phyloP scores from a whole-genome alignment of 179 eudicot species.

The Actinidia arguta region DNA sequence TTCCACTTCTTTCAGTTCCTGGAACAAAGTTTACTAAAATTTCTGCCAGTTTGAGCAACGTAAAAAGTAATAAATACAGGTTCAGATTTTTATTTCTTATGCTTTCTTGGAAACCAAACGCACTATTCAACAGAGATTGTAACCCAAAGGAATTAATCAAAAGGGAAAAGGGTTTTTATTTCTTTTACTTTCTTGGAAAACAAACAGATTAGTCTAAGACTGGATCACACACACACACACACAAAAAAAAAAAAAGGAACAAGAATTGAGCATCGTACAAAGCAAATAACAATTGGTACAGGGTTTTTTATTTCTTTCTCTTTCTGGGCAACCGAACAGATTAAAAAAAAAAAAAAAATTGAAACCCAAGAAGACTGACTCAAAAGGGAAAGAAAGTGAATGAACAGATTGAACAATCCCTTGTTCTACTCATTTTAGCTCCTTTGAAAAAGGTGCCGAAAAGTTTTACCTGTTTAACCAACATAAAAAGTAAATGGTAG shows the following conservation, averaged over 20 bases:
- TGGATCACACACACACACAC: background rate
- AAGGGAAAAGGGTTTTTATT: background rate
- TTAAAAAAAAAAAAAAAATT: background rate
- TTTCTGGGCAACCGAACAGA: background rate
- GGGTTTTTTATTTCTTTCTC: background rate
- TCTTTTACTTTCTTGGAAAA: background rate
- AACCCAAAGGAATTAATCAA: too few relatives aligned
- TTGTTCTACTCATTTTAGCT: background rate
- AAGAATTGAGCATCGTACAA: background rate
- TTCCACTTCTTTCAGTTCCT: too few relatives aligned
- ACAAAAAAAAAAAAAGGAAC: background rate
- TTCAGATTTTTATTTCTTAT: too few relatives aligned
- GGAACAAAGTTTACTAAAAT: too few relatives aligned
- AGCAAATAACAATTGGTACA: background rate
- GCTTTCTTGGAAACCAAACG: too few relatives aligned
- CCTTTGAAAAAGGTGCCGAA: background rate
- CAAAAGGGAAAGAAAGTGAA: background rate
- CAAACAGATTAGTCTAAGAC: background rate
- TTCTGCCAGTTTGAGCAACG: too few relatives aligned
- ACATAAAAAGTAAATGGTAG: background rate
- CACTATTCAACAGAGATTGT: too few relatives aligned
- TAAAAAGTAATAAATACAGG: too few relatives aligned
- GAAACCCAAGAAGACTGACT: background rate
- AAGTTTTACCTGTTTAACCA: background rate
- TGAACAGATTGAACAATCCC: conserved; percentile 6